A percentile compares a stretch with the other conserved stretches of the same genome.
phyloP scores from a whole-genome alignment of 805 yeast genomes.

The Blastobotrys attinorum region DNA sequence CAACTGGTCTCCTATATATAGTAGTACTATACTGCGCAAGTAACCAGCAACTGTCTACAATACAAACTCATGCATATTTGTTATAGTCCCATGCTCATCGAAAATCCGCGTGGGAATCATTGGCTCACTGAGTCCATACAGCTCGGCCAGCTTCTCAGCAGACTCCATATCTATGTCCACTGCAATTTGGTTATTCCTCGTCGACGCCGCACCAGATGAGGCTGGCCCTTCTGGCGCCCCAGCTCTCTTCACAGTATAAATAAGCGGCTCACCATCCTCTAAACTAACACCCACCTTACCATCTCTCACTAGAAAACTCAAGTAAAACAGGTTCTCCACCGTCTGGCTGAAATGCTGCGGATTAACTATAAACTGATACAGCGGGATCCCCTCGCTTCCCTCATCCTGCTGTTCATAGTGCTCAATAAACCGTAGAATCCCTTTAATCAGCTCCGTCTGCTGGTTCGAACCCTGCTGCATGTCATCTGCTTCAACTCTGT shows the following conservation, averaged over 20 bases:
- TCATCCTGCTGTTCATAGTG: slow-evolving; percentile 25
- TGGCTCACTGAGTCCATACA: slow-evolving; percentile 47
- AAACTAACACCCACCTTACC: slow-evolving; percentile 53
- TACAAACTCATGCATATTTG: neutral
- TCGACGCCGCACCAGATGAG: slow-evolving; percentile 14
- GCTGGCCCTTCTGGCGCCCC: neutral
- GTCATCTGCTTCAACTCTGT: slow-evolving; percentile 44
- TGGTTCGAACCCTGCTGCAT: slow-evolving; percentile 43
- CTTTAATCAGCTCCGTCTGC: slow-evolving; percentile 41
- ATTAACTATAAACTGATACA: slow-evolving; percentile 62
- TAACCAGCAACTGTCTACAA: too few species aligned
- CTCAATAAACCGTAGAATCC: slow-evolving; percentile 38
- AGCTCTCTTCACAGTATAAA: slow-evolving; percentile 7
- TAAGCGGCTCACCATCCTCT: slow-evolving; percentile 22
- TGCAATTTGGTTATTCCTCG: slow-evolving; percentile 39
- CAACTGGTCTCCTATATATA: too few species aligned
- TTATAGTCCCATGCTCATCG: neutral
- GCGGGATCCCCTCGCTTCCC: slow-evolving; percentile 33
- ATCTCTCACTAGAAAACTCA: slow-evolving; percentile 73
- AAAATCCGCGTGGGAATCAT: slow-evolving; percentile 39
- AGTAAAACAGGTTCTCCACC: slow-evolving; percentile 76
- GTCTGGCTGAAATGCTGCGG: slow-evolving; percentile 71
- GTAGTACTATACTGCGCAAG: too few species aligned
- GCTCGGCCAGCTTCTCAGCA: slow-evolving; percentile 53
- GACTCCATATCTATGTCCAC: slow-evolving; percentile 60